Conservation (phyloP, 768 basidiomycete species). For the Russula lepida region DNA sequence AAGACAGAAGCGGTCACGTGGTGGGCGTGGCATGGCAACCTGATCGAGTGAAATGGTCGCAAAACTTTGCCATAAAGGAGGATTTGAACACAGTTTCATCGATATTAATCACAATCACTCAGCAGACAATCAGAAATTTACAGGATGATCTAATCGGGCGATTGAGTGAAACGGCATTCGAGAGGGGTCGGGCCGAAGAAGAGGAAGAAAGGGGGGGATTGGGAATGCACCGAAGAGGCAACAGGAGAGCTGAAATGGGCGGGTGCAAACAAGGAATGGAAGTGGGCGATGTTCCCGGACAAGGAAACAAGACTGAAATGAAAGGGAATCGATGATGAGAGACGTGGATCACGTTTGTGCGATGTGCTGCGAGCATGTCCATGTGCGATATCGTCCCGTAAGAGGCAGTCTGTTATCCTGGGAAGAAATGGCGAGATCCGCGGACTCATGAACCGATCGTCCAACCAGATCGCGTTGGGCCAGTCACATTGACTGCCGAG, state of each 20-base stretch:
- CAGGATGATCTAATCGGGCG: background rate
- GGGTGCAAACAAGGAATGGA: conserved; percentile 5
- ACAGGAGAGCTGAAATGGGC: conserved; percentile 4
- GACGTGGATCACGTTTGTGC: conserved; percentile 3
- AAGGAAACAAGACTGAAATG: background rate
- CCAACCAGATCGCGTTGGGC: conserved; percentile 17
- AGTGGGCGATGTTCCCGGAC: background rate
- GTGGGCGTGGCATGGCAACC: conserved; percentile 14
- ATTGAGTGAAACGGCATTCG: background rate
- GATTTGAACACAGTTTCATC: background rate
- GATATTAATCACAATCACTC: conserved; percentile 7
- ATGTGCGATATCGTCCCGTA: background rate
- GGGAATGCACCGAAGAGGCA: background rate
- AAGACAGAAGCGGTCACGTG: background rate
- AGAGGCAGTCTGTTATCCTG: conserved; percentile 1
- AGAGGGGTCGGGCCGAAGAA: background rate
- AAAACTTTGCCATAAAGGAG: background rate
- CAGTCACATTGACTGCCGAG: conserved; percentile 16
- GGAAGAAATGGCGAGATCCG: conserved; percentile 18
- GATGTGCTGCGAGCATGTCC: background rate
- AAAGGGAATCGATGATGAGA: conserved; percentile 1
- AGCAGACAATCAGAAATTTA: background rate
- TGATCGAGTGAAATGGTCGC: conserved; percentile 12
- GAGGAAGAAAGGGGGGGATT: too few relatives aligned
- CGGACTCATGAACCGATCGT: conserved; percentile 16